These are phyloP conservation scores for Aspergillus ochraceoroseus DNA, from an alignment of 2,329 filamentous ascomycete species.

Conservation along the genomic window DNA sequence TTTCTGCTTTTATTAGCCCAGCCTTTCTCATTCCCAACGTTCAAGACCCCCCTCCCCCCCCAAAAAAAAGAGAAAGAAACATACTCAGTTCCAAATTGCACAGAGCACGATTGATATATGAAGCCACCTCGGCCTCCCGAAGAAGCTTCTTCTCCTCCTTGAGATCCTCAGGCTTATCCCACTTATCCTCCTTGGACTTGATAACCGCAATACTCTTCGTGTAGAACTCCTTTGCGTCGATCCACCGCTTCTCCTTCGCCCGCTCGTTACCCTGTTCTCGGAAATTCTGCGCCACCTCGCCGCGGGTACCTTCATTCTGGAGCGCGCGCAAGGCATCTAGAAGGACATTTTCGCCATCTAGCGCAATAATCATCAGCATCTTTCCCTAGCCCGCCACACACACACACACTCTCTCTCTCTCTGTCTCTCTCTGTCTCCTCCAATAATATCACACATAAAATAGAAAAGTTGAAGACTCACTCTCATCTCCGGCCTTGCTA, in stretches of 20 bases:
- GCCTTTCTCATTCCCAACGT: background rate
- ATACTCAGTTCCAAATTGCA: conserved; percentile 78
- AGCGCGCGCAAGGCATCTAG: conserved; percentile 84
- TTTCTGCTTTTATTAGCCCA: conserved; percentile 49
- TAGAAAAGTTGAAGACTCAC: conserved; percentile 28
- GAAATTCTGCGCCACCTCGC: conserved; percentile 78
- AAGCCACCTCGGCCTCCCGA: conserved; percentile 63
- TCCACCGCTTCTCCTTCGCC: conserved; percentile 68
- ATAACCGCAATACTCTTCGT: conserved; percentile 75
- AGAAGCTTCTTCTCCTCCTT: conserved; percentile 60
- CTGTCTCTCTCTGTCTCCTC: too few relatives aligned
- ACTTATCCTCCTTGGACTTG: conserved; percentile 55
- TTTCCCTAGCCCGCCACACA: too few relatives aligned
- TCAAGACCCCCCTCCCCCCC: too few relatives aligned
- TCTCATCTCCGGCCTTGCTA: conserved; percentile 56
- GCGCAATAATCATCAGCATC: conserved; percentile 1
- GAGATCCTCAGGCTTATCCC: conserved; percentile 49
- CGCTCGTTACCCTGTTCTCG: conserved; percentile 89
- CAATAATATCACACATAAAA: background rate
- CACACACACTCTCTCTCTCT: too few relatives aligned
- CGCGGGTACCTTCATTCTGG: conserved; percentile 84
- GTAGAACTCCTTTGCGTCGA: conserved; percentile 87
- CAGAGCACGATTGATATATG: conserved; percentile 81
- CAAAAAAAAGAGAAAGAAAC: conserved; percentile 19
- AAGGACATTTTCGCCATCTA: conserved; percentile 67